Percentiles rank a stretch among this genome's conserved stretches.
phyloP scores from a whole-genome alignment of 78 protist genomes.

The Planoprotostelium fungivorum region DNA sequence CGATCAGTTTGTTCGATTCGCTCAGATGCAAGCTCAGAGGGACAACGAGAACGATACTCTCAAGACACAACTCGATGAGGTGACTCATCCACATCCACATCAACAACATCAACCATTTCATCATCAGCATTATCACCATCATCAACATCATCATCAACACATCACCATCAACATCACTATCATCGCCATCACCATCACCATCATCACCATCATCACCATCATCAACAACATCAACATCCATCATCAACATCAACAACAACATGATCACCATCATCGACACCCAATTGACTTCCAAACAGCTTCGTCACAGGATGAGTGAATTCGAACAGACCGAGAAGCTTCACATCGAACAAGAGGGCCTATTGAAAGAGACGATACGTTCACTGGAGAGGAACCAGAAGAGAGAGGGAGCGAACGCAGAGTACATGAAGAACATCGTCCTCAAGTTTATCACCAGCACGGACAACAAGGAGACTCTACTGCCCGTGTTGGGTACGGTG shows the following conservation, averaged over 20 bases:
- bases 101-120: too few species aligned
- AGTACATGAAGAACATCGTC: background rate
- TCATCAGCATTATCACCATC: too few species aligned
- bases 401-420: background rate
- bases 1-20: background rate
- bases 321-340: background rate
- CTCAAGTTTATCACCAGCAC: background rate
- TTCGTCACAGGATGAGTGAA: background rate
- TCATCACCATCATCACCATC: too few species aligned
- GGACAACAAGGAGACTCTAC: background rate
- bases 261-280: background rate
- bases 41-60: background rate
- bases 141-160: too few species aligned
- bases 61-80: background rate
- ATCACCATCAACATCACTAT: too few species aligned
- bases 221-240: too few species aligned
- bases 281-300: background rate
- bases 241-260: too few species aligned
- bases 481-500: background rate
- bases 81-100: too few species aligned
- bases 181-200: too few species aligned
- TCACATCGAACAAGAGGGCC: background rate
- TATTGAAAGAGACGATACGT: background rate
- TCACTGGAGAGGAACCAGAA: background rate
- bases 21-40: background rate